Percentiles rank a stretch among this genome's conserved stretches.
phyloP scores from a whole-genome alignment of 1,284 basidiomycete species.

The Tremellales sp. region DNA sequence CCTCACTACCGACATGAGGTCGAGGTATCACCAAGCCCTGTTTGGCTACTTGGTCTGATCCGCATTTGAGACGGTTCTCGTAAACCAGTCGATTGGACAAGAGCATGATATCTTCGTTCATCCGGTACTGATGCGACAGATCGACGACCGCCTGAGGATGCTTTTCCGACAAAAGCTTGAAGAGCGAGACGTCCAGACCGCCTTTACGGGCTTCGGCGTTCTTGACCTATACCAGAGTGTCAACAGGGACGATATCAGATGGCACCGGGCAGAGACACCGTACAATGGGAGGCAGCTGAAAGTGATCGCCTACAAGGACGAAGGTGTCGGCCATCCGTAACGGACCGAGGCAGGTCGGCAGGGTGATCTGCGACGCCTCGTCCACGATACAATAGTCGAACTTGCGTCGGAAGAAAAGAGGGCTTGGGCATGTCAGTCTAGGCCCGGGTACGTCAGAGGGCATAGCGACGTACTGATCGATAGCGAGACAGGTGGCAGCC shows the following conservation, averaged over 20 bases:
- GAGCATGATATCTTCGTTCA: slow-evolving; percentile 95
- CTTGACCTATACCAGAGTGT: slow-evolving; percentile 62
- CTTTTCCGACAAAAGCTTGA: slow-evolving; percentile 77
- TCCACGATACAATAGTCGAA: slow-evolving; percentile 99
- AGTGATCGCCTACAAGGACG: slow-evolving; percentile 93
- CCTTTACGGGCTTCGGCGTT: slow-evolving; percentile 72
- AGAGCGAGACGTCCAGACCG: slow-evolving; percentile 85
- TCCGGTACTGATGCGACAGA: slow-evolving; percentile 84
- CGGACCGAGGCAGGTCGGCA: slow-evolving; percentile 92
- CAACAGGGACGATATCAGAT: neutral
- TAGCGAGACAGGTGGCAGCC: slow-evolving; percentile 87
- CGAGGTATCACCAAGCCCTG: slow-evolving; percentile 58
- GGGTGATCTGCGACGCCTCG: slow-evolving; percentile 94
- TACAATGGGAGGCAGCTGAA: slow-evolving; percentile 90
- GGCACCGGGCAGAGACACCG: slow-evolving; percentile 30
- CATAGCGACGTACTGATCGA: slow-evolving; percentile 80
- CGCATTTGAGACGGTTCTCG: slow-evolving; percentile 70
- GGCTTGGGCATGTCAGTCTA: slow-evolving; percentile 53
- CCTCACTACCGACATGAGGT: slow-evolving; percentile 44
- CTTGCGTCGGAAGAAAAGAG: slow-evolving; percentile 72
- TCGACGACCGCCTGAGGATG: slow-evolving; percentile 80
- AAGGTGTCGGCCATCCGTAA: slow-evolving; percentile 85
- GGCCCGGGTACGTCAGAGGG: no score
- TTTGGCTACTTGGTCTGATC: slow-evolving; percentile 64
- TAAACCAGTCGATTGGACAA: slow-evolving; percentile 91